A percentile compares a stretch with the other conserved stretches of the same genome.
phyloP scores from a whole-genome alignment of 129 eudicot genomes.

The Deinandra increscens region DNA sequence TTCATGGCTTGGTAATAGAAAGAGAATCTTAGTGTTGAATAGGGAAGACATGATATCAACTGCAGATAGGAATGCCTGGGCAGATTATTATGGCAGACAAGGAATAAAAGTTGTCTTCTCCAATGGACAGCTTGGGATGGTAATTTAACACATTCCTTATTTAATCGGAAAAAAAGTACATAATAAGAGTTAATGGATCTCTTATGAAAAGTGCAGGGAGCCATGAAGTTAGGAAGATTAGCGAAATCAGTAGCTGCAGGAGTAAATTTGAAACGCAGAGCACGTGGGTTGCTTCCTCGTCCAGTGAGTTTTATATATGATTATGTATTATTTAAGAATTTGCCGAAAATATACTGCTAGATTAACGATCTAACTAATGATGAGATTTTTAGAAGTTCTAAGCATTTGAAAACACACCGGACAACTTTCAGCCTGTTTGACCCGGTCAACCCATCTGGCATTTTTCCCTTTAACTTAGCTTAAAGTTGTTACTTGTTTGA shows the following conservation, averaged over 20 bases:
- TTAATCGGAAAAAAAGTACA: neutral
- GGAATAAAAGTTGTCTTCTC: conserved; percentile 81
- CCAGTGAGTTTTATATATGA: conserved; percentile 46
- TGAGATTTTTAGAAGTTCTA: neutral
- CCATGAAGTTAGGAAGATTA: conserved; percentile 80
- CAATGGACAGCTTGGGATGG: conserved; percentile 95
- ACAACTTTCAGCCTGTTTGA: neutral
- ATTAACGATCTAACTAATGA: neutral
- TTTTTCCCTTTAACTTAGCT: neutral
- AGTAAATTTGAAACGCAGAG: conserved; percentile 77
- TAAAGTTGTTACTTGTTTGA: neutral
- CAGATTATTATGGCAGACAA: conserved; percentile 76
- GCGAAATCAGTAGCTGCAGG: conserved; percentile 81
- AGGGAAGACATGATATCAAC: conserved; percentile 97
- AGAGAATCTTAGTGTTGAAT: conserved; percentile 83
- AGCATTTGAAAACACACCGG: neutral
- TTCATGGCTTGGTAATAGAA: conserved; percentile 88
- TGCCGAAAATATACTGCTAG: neutral
- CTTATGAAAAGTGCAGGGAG: conserved; percentile 53
- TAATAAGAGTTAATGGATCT: conserved; percentile 6
- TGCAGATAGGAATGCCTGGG: conserved; percentile 93
- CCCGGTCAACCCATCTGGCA: neutral
- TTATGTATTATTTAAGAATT: neutral
- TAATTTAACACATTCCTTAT: conserved; percentile 22
- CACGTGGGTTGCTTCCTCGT: conserved; percentile 93